These are phyloP conservation scores for Metarhizium album DNA, from an alignment of 2,329 filamentous ascomycete species.

Conservation along the genomic window DNA sequence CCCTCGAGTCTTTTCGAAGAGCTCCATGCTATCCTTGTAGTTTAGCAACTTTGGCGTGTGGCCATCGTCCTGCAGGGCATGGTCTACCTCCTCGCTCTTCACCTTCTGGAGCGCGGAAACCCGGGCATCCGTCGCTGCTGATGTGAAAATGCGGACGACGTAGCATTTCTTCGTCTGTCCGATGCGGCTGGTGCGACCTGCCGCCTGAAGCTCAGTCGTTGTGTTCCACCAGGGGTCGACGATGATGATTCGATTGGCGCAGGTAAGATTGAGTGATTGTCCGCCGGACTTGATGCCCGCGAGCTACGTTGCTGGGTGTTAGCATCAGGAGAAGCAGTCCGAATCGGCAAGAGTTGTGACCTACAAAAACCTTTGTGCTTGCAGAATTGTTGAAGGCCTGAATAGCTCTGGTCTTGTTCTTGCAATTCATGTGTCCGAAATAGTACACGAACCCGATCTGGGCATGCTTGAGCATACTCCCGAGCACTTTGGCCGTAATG, in stretches of 20 bases:
- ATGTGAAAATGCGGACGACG: slow-evolving; percentile 45
- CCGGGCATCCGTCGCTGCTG: slow-evolving; percentile 45
- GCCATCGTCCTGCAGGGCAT: slow-evolving; percentile 20
- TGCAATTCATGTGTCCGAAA: slow-evolving; percentile 14
- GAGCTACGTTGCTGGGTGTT: slow-evolving; percentile 18
- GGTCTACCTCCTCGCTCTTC: slow-evolving; percentile 39
- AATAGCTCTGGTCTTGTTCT: slow-evolving; percentile 11
- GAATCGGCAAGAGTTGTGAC: slow-evolving; percentile 8
- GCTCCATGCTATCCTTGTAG: not conserved
- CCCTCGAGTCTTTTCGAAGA: not conserved
- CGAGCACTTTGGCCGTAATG: slow-evolving; percentile 21
- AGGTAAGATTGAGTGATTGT: slow-evolving; percentile 28
- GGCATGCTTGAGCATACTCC: slow-evolving; percentile 21
- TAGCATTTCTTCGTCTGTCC: slow-evolving; percentile 52
- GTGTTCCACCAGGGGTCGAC: slow-evolving; percentile 53
- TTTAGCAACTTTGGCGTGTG: slow-evolving; percentile 3
- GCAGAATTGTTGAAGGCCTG: slow-evolving; percentile 12
- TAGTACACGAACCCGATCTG: slow-evolving; percentile 27
- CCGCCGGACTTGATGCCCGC: slow-evolving; percentile 24
- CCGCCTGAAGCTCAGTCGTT: slow-evolving; percentile 50
- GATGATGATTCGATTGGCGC: slow-evolving; percentile 42
- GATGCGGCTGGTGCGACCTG: slow-evolving; percentile 49
- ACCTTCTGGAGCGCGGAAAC: slow-evolving; percentile 42
- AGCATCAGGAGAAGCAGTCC: not conserved
- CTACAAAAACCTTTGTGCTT: slow-evolving; percentile 23